Percentiles rank a stretch among this genome's conserved stretches.
These are phyloP conservation scores for Candida dubliniensis DNA, from an alignment of 1,139 yeast genomes.

Conservation along the genomic window DNA sequence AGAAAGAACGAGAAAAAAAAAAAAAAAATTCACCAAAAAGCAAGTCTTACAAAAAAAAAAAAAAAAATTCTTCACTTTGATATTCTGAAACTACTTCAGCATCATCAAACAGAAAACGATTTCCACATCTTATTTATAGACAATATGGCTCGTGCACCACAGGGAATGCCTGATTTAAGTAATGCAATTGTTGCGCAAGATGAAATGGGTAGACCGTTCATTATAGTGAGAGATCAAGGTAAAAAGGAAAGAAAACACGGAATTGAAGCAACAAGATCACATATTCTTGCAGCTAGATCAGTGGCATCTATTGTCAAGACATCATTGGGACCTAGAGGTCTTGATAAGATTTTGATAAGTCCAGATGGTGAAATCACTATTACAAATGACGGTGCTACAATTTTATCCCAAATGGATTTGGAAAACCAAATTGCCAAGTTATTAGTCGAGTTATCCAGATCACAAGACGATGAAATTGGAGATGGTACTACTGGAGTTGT, in stretches of 20 bases:
- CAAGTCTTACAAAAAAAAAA: background rate
- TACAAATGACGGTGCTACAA: slow-evolving; percentile 98
- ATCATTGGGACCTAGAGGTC: slow-evolving; percentile 96
- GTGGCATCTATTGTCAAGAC: slow-evolving; percentile 92
- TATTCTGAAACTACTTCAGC: background rate
- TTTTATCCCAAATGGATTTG: slow-evolving; percentile 91
- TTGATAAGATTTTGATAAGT: slow-evolving; percentile 86
- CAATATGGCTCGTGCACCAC: slow-evolving; percentile 20
- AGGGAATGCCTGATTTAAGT: slow-evolving; percentile 90
- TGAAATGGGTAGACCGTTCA: slow-evolving; percentile 98
- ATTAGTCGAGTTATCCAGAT: slow-evolving; percentile 87
- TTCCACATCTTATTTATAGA: background rate
- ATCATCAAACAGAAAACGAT: background rate
- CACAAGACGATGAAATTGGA: slow-evolving; percentile 98
- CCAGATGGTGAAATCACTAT: slow-evolving; percentile 98
- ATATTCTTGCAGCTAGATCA: slow-evolving; percentile 92
- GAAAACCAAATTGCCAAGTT: slow-evolving; percentile 96
- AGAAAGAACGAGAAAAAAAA: background rate
- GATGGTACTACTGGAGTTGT: slow-evolving; percentile 99
- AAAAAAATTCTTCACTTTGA: background rate
- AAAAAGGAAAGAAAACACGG: slow-evolving; percentile 91
- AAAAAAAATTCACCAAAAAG: background rate
- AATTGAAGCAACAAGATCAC: slow-evolving; percentile 90
- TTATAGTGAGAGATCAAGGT: slow-evolving; percentile 96
- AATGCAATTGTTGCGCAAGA: slow-evolving; percentile 99